These are phyloP conservation scores for Pythium rhizo-oryzae DNA, from an alignment of 352 stramenopile genomes.

Conservation along the genomic window DNA sequence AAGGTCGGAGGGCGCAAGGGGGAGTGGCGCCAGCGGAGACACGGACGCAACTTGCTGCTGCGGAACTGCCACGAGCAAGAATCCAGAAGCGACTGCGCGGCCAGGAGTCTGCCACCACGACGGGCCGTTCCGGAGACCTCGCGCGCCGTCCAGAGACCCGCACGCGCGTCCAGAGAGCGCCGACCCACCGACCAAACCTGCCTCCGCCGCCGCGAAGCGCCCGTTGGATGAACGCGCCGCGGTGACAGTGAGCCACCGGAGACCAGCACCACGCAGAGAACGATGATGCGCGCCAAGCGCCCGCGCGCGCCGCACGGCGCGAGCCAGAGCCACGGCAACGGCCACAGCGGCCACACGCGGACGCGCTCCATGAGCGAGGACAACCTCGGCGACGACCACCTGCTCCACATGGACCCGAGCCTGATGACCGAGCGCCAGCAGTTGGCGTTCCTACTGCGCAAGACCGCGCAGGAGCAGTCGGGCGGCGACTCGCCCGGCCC, in stretches of 20 bases:
- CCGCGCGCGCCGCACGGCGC: constrained; percentile 18
- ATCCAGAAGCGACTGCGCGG: constrained; percentile 18
- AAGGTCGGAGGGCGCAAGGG: constrained; percentile 13
- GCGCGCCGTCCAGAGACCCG: constrained; percentile 3
- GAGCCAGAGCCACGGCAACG: constrained; percentile 15
- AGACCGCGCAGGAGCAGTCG: constrained; percentile 61
- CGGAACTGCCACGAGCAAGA: constrained; percentile 7
- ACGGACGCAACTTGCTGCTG: constrained; percentile 5
- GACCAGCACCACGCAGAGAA: not conserved
- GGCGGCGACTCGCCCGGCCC: constrained; percentile 31
- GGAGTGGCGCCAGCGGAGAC: constrained; percentile 16
- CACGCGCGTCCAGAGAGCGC: not conserved
- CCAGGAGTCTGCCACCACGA: constrained; percentile 3
- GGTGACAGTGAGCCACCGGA: constrained; percentile 15
- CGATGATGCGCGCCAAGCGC: constrained; percentile 33
- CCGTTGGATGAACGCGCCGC: constrained; percentile 21
- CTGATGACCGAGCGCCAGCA: constrained; percentile 85
- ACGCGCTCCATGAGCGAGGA: constrained; percentile 34
- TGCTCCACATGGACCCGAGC: constrained; percentile 50
- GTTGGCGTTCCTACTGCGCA: constrained; percentile 72
- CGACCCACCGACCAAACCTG: not conserved
- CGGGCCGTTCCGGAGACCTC: not conserved
- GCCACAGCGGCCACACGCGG: constrained; percentile 10
- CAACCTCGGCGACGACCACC: constrained; percentile 31
- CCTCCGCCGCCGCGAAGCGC: not conserved